Conservation (phyloP, 495 filamentous ascomycete species). For the Bacidia rubella region DNA sequence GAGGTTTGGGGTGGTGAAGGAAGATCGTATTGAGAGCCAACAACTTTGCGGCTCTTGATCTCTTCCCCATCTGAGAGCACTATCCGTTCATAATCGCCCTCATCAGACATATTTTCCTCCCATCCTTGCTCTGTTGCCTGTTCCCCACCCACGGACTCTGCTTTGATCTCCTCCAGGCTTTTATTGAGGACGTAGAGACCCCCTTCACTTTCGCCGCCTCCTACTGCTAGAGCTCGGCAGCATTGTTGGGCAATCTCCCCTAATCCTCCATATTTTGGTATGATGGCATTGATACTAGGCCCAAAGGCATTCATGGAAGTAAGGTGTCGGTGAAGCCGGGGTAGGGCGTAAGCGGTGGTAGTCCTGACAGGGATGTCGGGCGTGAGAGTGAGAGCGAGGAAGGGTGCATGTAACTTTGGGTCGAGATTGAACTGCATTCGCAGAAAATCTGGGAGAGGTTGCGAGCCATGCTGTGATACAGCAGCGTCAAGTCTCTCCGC, state of each 20-base stretch:
- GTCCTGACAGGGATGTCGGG: constrained; percentile 42
- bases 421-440: constrained; percentile 61
- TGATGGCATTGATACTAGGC: constrained; percentile 68
- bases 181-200: constrained; percentile 78
- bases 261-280: constrained; percentile 84
- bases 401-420: constrained; percentile 48
- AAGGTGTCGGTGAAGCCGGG: constrained; percentile 65
- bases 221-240: constrained; percentile 83
- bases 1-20: neutral
- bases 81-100: too few relatives aligned
- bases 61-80: constrained; percentile 40
- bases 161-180: constrained; percentile 33
- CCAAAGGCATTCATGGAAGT: constrained; percentile 78
- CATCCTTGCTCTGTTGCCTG: too few relatives aligned
- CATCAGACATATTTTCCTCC: too few relatives aligned
- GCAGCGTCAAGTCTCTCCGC: constrained; percentile 34
- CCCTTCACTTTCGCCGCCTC: constrained; percentile 63
- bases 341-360: constrained; percentile 49
- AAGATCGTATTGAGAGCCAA: constrained; percentile 36
- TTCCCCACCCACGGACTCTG: constrained; percentile 5
- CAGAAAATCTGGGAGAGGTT: constrained; percentile 50
- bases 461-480: constrained; percentile 20
- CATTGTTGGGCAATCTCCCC: constrained; percentile 89
- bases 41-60: constrained; percentile 42
- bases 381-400: constrained; percentile 70